phyloP scores from a whole-genome alignment of 2,329 filamentous ascomycete genomes.

The Chaetomiaceae sp. region DNA sequence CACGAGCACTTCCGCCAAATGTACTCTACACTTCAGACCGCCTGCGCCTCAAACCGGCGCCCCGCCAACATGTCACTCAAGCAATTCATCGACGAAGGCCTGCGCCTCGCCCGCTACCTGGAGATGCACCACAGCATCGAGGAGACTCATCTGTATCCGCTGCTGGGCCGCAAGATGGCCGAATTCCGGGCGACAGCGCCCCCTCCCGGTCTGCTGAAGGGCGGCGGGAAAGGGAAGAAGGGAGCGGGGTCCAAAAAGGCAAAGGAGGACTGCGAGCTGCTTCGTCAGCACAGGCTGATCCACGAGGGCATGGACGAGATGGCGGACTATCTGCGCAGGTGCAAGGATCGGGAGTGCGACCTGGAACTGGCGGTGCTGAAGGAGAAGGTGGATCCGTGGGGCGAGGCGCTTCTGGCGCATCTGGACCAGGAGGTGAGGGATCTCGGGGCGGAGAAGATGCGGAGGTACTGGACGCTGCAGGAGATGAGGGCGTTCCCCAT shows the following conservation, averaged over 20 bases:
- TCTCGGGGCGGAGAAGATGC: slow-evolving; percentile 81
- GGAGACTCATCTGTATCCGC: slow-evolving; percentile 74
- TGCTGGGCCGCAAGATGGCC: slow-evolving; percentile 72
- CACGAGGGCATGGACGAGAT: slow-evolving; percentile 69
- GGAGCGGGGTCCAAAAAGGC: too few species aligned
- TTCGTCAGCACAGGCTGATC: slow-evolving; percentile 73
- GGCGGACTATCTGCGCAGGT: slow-evolving; percentile 59
- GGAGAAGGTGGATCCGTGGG: slow-evolving; percentile 71
- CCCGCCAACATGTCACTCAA: slow-evolving; percentile 60
- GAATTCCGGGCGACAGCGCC: slow-evolving; percentile 52
- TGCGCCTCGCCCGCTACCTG: slow-evolving; percentile 68
- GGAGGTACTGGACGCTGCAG: slow-evolving; percentile 70
- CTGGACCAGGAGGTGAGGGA: slow-evolving; percentile 78
- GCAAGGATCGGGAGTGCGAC: slow-evolving; percentile 57
- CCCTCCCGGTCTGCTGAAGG: slow-evolving; percentile 22
- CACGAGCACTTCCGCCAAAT: slow-evolving; percentile 71
- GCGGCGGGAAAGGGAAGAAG: background rate
- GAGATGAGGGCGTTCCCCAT: slow-evolving; percentile 71
- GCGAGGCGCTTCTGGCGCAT: slow-evolving; percentile 73
- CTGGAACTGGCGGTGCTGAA: slow-evolving; percentile 57
- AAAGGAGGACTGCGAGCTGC: slow-evolving; percentile 51
- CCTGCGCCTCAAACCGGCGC: slow-evolving; percentile 55
- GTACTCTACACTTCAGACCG: slow-evolving; percentile 67
- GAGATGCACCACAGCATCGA: slow-evolving; percentile 77
- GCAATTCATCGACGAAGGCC: slow-evolving; percentile 62